These are phyloP conservation scores for Pseudoscleropodium purum DNA, from an alignment of 225 moss, liverwort and hornwort species.

Conservation along the genomic window DNA sequence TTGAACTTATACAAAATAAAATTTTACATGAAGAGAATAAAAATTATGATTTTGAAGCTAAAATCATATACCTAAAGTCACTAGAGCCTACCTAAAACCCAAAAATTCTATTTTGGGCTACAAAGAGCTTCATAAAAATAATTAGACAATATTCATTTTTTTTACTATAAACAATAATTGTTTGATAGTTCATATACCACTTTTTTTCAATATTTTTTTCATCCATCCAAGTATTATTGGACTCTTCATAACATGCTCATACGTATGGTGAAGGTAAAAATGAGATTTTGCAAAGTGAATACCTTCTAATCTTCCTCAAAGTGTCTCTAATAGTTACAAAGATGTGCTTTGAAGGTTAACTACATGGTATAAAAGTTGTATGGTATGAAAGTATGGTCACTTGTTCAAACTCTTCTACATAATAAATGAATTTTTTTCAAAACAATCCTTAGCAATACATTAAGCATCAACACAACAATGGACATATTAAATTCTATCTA, in stretches of 20 bases:
- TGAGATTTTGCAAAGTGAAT: too few species aligned
- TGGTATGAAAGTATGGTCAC: fast-evolving
- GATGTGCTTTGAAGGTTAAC: not conserved
- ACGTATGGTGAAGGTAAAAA: not conserved
- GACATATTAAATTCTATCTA: not conserved
- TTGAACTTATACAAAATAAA: not conserved
- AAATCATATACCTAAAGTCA: not conserved
- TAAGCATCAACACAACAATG: not conserved
- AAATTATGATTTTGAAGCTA: not conserved
- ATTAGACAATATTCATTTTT: not conserved
- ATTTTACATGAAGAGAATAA: too few species aligned
- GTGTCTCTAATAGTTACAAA: not conserved
- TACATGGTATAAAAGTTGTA: not conserved
- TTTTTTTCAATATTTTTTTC: not conserved
- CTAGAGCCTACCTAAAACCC: too few species aligned
- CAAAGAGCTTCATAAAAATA: not conserved
- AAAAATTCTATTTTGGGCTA: not conserved
- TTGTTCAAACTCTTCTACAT: not conserved
- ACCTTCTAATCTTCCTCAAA: not conserved
- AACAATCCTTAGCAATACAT: not conserved
- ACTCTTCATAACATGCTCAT: not conserved
- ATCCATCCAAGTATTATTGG: not conserved
- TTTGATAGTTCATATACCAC: not conserved
- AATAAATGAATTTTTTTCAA: not conserved
- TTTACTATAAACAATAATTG: too few species aligned